Percentiles rank a stretch among this genome's conserved stretches.
These are phyloP conservation scores for Fusarium chlamydosporum DNA, from an alignment of 2,329 filamentous ascomycete species.

Conservation along the genomic window DNA sequence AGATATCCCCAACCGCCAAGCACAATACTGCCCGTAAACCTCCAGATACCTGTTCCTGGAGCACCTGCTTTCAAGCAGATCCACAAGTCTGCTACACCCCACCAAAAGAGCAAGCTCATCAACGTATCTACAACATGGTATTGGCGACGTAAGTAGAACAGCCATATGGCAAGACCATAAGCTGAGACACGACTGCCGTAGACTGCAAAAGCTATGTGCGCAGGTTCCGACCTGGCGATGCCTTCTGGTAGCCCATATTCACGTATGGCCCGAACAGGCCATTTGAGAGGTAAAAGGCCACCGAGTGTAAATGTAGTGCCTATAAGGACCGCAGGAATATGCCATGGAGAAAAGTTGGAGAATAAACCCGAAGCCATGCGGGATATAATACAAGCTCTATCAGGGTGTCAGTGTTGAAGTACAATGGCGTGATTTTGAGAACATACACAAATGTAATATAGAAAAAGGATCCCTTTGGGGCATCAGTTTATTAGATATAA, in stretches of 20 bases:
- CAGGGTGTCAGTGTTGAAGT: neutral
- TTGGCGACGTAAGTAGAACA: constrained; percentile 44
- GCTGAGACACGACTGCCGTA: constrained; percentile 44
- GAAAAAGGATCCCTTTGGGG: neutral
- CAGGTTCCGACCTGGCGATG: constrained; percentile 51
- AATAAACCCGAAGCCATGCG: constrained; percentile 35
- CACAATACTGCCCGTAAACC: constrained; percentile 28
- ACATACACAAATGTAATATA: neutral
- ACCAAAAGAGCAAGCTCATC: constrained; percentile 37
- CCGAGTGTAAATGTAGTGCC: constrained; percentile 53
- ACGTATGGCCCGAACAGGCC: constrained; percentile 52
- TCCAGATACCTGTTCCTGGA: constrained; percentile 24
- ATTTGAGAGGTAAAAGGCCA: constrained; percentile 54
- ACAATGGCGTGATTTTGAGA: no score
- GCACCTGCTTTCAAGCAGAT: constrained; percentile 47
- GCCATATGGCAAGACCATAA: constrained; percentile 44
- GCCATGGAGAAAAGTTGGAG: constrained; percentile 42
- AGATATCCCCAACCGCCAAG: constrained; percentile 42
- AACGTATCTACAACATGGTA: constrained; percentile 43
- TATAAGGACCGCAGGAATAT: constrained; percentile 50
- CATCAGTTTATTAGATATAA: no score
- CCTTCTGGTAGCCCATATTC: constrained; percentile 54
- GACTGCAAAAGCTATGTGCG: constrained; percentile 51
- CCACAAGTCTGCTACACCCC: constrained; percentile 44
- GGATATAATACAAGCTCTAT: neutral